These are phyloP conservation scores for Jackrogersella multiformis DNA, from an alignment of 495 filamentous ascomycete species.

Conservation along the genomic window DNA sequence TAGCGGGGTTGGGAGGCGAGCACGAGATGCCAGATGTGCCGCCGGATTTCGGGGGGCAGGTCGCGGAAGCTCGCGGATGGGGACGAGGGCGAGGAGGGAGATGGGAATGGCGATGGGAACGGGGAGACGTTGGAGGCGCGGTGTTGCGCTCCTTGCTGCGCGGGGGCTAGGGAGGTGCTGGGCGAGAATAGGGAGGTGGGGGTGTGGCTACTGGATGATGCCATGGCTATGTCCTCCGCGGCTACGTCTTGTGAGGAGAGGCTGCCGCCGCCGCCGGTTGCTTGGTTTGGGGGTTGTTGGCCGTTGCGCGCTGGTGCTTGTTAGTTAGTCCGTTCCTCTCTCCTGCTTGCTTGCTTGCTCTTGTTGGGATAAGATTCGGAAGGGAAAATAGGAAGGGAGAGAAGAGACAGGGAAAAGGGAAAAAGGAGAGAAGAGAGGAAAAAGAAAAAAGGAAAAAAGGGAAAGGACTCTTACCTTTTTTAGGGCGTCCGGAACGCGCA, in stretches of 20 bases:
- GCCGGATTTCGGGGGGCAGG: too few relatives aligned
- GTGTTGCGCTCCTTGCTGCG: too few relatives aligned
- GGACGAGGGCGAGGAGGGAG: too few relatives aligned
- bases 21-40: too few relatives aligned
- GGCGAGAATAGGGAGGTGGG: neutral
- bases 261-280: neutral
- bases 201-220: neutral
- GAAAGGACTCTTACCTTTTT: conserved; percentile 30
- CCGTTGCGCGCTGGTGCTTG: neutral
- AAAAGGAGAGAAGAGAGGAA: neutral
- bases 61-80: too few relatives aligned
- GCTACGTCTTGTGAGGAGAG: neutral
- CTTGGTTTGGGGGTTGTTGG: neutral
- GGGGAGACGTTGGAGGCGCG: too few relatives aligned
- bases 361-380: too few relatives aligned
- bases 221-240: neutral
- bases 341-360: neutral
- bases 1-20: too few relatives aligned
- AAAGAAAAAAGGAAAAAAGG: too few relatives aligned
- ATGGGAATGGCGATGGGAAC: too few relatives aligned
- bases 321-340: neutral
- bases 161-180: neutral
- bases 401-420: neutral
- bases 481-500: conserved; percentile 37
- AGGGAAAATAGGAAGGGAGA: too few relatives aligned